Conservation (phyloP, 148 eudicot genomes). For the Chenopodium album region DNA sequence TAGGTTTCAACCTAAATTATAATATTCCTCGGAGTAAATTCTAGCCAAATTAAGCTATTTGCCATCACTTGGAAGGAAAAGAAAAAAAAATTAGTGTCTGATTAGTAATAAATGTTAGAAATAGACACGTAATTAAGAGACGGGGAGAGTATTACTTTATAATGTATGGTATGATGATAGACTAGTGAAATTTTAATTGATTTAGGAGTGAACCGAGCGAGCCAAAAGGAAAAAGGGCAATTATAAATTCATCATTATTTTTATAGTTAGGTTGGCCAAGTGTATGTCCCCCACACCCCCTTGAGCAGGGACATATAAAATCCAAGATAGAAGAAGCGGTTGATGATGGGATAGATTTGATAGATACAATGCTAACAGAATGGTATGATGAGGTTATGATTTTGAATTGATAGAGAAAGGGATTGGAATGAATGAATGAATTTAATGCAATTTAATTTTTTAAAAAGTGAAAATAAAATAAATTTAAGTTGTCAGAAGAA, state of each 20-base stretch:
- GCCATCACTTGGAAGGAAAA: too few species aligned
- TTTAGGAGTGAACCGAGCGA: background rate
- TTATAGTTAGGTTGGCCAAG: slow-evolving; percentile 16
- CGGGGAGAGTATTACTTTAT: too few species aligned
- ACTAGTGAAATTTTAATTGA: background rate
- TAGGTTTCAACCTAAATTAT: background rate
- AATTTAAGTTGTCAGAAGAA: slow-evolving; percentile 16
- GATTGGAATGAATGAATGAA: slow-evolving; percentile 16
- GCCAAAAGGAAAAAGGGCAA: background rate
- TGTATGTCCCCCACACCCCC: slow-evolving; percentile 25
- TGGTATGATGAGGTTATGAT: slow-evolving; percentile 48
- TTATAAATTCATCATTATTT: background rate
- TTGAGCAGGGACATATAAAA: slow-evolving; percentile 22
- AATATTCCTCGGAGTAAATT: too few species aligned
- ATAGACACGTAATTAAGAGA: too few species aligned
- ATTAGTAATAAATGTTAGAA: too few species aligned
- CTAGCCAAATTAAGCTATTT: too few species aligned
- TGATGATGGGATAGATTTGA: slow-evolving; percentile 16
- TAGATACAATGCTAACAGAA: slow-evolving; percentile 16
- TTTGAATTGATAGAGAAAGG: slow-evolving; percentile 24
- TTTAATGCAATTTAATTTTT: background rate
- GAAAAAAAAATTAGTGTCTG: too few species aligned
- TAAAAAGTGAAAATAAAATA: background rate
- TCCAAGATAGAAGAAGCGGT: slow-evolving; percentile 22
- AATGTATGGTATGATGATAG: too few species aligned